These are phyloP conservation scores for Mortierella sp. DNA, from an alignment of 371 early-diverging fungal genomes.

Conservation along the genomic window DNA sequence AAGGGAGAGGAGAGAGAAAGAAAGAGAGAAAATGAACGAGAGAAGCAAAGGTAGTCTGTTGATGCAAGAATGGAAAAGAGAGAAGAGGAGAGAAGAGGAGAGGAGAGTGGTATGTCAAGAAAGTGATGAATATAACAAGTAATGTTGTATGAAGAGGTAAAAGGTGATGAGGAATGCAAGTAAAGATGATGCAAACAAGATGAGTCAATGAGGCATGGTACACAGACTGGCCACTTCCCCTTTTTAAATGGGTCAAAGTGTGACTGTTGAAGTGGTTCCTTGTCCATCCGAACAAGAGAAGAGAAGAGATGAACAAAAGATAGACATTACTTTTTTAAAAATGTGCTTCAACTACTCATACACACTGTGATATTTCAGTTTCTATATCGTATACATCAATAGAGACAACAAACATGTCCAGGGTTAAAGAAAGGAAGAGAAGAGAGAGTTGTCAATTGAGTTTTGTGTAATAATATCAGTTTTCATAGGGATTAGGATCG, in stretches of 20 bases:
- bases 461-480: background rate
- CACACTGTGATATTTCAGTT: too few species aligned
- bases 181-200: background rate
- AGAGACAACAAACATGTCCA: too few species aligned
- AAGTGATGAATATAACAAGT: background rate
- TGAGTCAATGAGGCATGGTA: too few species aligned
- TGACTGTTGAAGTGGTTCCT: too few species aligned
- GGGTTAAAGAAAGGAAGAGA: too few species aligned
- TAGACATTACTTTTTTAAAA: too few species aligned
- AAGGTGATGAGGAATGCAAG: background rate
- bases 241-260: too few species aligned
- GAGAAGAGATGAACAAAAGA: too few species aligned
- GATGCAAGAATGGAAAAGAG: background rate
- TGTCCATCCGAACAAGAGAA: too few species aligned
- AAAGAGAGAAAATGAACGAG: background rate
- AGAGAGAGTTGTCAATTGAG: constrained; percentile 3
- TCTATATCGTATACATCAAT: too few species aligned
- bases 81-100: background rate
- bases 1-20: background rate
- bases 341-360: too few species aligned
- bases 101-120: background rate
- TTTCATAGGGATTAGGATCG: background rate
- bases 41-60: background rate
- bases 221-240: too few species aligned
- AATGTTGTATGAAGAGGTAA: background rate